Evolutionary conservation across 257 asterid genomes (phyloP), one percentile per base, ranked within the genome.

Genomic region (Paulownia fortunei): DNA sequence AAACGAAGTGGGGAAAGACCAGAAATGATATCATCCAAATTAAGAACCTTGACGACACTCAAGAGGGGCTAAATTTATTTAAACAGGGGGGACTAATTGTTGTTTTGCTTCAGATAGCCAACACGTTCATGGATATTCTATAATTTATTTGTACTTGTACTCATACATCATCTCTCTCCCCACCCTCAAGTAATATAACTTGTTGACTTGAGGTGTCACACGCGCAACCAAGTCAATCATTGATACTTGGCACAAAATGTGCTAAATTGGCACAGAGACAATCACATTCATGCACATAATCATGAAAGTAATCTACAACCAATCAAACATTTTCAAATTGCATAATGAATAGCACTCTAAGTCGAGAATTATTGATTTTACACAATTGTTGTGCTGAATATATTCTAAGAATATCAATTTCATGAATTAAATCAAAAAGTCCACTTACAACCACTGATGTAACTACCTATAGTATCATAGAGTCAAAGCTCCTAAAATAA

Each of bases 121-220:
- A 44, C 42, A 56, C 56, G 7, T 19, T 23, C 6, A 55, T 2
- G 26, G 52, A 8, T 5, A 63, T 8, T 15, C 4, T 63, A 59
- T 0, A 41, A 36, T 63, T 16, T n/a, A 8, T 36, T 63, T 18
- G 13, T 1, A 36, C 9, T 34, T 18, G 0, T 41, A 41, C 8
- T 6, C 8, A 41, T 41, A 30, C 5, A 62, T 62, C 18, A 30
- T 18, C 15, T 6, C 8, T 19, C 5, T 62, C 26, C 24, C 47
- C 16, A 3, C 42, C 27, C 39, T 61, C 47, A 49, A 16, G 1
- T 58, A 58, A 10, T 23, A 3, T 23, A 58, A 26, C 18, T 23
- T 23, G 65, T 58, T 26, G n/a, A 58, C n/a, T 26, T 58, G 65
- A 58, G 65, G 65, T 23, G 65, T 26, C 65, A 58, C 65, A 23